Evolutionary conservation across 2,329 filamentous ascomycete species (phyloP), one percentile per base, ranked within the genome.

Genomic region (Fonsecaea nubica): DNA sequence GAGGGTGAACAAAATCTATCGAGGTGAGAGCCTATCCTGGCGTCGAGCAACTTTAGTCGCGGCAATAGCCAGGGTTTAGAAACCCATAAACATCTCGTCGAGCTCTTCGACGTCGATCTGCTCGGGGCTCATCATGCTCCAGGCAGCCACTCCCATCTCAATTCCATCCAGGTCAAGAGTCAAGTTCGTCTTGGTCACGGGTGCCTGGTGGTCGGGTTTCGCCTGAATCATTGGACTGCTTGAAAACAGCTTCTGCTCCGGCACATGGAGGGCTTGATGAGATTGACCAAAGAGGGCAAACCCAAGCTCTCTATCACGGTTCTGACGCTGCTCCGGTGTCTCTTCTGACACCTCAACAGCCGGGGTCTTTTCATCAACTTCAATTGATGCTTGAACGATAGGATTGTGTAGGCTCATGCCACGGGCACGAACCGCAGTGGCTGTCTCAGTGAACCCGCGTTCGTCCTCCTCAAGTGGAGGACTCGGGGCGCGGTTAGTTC

Each of bases 371-470:
- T 69, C 78, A 75, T 25, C 79, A 33, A 59, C 57, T 63, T 75
- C 76, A 53, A 75, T 79, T 40, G 76, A 77, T 70, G 73, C 76
- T 71, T 55, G 77, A 25, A 74, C 72, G 64, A 78, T 79, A 42
- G 76, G 74, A 63, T 77, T 78, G 59, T 81, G 80, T 18, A 74
- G 76, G 67, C 78, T 83, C 76, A 74, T 80, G 69, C 78, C 82
- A 71, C 83, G 85, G 79, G 85, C 83, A 66, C 87, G 92, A 73
- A 98, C 86, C 57, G 90, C 92, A 72, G 92, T 92, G 15, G 95
- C 95, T 1, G 93, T 98, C 80, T 96, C 92, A 6, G 94, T 97
- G 76, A 99, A 99, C 79, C 98, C 95, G 75, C 91, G 92, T 83
- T 98, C 94, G 73, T 98, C 94, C 74, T 91, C 92, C 80, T 98